A percentile compares a stretch with the other conserved stretches of the same genome.
phyloP scores from a whole-genome alignment of 208 protist species.

The Jaenimonas drosophilae region DNA sequence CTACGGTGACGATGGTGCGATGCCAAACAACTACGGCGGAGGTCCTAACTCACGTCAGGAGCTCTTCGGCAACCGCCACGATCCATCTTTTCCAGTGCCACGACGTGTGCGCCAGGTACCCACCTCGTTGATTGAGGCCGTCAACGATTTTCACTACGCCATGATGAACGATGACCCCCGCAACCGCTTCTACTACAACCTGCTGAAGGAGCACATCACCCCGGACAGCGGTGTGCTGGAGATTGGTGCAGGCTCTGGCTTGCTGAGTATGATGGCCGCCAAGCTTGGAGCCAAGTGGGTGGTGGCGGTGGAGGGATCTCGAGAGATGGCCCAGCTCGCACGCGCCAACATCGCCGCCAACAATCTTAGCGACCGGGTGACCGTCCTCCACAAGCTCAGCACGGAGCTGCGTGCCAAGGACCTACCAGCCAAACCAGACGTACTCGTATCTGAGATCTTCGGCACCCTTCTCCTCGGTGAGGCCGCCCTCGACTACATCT shows the following conservation, averaged over 20 bases:
- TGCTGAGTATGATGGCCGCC: slow-evolving; percentile 89
- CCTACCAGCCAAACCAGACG: slow-evolving; percentile 55
- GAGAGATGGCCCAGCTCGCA: slow-evolving; percentile 75
- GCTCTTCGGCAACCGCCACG: slow-evolving; percentile 64
- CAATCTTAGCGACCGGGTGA: slow-evolving; percentile 55
- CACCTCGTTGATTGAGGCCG: slow-evolving; percentile 67
- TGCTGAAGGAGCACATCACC: slow-evolving; percentile 63
- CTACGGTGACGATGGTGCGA: not conserved
- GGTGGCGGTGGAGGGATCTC: slow-evolving; percentile 84
- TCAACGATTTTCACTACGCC: slow-evolving; percentile 93
- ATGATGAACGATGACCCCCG: slow-evolving; percentile 90
- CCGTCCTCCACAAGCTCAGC: slow-evolving; percentile 84
- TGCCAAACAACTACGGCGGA: not conserved
- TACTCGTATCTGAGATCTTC: slow-evolving; percentile 90
- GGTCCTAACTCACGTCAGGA: slow-evolving; percentile 9
- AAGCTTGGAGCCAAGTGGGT: slow-evolving; percentile 85
- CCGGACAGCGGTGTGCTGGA: slow-evolving; percentile 84
- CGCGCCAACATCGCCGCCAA: slow-evolving; percentile 68
- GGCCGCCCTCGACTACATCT: slow-evolving; percentile 87
- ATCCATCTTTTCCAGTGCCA: slow-evolving; percentile 62
- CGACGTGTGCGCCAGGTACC: slow-evolving; percentile 45
- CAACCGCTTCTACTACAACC: slow-evolving; percentile 86
- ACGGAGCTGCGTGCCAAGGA: slow-evolving; percentile 59
- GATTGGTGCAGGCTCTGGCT: slow-evolving; percentile 86
- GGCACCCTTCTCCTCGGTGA: slow-evolving; percentile 90